Conservation (phyloP, 108 stramenopile genomes). For the Nitzschia putrida region DNA sequence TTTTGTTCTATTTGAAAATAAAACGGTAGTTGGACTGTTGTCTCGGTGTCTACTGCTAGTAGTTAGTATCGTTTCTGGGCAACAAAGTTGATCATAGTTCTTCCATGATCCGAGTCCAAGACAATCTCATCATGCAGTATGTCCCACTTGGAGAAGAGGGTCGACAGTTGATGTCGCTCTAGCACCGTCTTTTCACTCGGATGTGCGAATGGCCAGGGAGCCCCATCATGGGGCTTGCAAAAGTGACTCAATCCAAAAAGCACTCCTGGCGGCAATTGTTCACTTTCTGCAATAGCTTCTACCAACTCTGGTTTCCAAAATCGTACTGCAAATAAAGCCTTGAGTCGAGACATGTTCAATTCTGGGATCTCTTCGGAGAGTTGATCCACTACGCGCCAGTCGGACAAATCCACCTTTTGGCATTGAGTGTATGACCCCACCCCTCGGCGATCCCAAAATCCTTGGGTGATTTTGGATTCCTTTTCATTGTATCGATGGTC, state of each 20-base stretch:
- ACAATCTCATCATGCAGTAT: slow-evolving; percentile 68
- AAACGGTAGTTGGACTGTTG: no score
- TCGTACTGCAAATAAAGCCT: slow-evolving; percentile 60
- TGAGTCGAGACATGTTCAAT: slow-evolving; percentile 12
- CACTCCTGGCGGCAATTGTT: slow-evolving; percentile 35
- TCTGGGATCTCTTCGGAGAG: not conserved
- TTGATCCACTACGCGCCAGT: slow-evolving; percentile 23
- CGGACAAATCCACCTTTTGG: slow-evolving; percentile 51
- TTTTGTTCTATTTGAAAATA: no score
- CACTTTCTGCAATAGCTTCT: slow-evolving; percentile 27
- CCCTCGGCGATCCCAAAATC: slow-evolving; percentile 62
- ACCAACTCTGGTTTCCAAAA: slow-evolving; percentile 69
- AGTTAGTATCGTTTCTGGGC: slow-evolving; percentile 39
- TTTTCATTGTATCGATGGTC: slow-evolving; percentile 69
- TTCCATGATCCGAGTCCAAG: slow-evolving; percentile 77
- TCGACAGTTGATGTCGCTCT: slow-evolving; percentile 58
- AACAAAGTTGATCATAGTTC: slow-evolving; percentile 80
- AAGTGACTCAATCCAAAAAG: slow-evolving; percentile 77
- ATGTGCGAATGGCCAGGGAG: slow-evolving; percentile 78
- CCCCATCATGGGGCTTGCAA: slow-evolving; percentile 58
- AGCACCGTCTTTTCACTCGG: slow-evolving; percentile 74
- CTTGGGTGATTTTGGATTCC: slow-evolving; percentile 59
- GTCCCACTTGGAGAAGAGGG: slow-evolving; percentile 63
- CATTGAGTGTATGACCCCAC: slow-evolving; percentile 48
- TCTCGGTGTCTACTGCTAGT: not conserved